Conservation (phyloP, 306 rosid genomes). For the Prunus padus region DNA sequence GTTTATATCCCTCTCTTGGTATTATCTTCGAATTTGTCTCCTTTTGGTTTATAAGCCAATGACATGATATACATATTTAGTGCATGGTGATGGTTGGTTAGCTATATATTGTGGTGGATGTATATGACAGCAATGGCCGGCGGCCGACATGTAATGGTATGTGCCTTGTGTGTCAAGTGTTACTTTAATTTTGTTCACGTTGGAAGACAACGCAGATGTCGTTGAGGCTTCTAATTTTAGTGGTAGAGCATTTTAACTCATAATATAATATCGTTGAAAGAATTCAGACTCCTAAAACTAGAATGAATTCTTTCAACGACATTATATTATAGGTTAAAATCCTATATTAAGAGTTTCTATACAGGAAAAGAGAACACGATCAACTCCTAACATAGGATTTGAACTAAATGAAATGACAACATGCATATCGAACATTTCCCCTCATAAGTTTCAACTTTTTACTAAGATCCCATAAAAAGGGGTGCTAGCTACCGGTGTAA, state of each 20-base stretch:
- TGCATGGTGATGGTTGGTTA: slow-evolving; percentile 10
- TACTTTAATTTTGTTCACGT: neutral
- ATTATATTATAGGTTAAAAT: no score
- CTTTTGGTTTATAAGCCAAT: slow-evolving; percentile 5
- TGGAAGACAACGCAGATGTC: neutral
- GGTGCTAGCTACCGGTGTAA: no score
- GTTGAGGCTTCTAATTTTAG: neutral
- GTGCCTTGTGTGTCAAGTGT: neutral
- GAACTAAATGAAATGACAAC: no score
- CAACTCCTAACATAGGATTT: no score
- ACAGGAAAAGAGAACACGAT: no score
- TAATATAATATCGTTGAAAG: no score
- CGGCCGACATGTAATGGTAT: slow-evolving; percentile 9
- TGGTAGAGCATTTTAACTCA: neutral
- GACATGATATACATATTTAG: neutral
- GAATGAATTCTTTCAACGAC: no score
- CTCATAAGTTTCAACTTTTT: no score
- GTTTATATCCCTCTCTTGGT: slow-evolving; percentile 1
- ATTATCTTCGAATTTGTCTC: neutral
- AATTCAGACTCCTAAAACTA: no score
- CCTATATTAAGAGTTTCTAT: no score
- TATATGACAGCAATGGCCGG: neutral
- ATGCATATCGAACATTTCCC: no score
- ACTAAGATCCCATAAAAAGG: no score
- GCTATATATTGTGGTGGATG: neutral